phyloP scores from a whole-genome alignment of 208 protist species.

The Leishmania turanica region DNA sequence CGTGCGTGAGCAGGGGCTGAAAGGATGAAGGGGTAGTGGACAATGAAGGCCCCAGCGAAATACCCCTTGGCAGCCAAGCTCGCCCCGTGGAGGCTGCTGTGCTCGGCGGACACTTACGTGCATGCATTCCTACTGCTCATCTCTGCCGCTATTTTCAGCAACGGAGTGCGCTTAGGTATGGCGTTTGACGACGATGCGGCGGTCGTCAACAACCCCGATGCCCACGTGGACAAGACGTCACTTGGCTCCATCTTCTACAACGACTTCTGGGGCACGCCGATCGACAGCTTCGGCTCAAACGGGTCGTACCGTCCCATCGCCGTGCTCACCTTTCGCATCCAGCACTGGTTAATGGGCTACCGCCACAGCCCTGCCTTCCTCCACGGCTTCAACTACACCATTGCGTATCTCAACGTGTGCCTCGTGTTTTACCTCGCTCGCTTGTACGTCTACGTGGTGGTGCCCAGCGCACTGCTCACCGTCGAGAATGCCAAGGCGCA shows the following conservation, averaged over 20 bases:
- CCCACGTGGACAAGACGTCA: constrained; percentile 25
- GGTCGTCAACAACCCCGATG: constrained; percentile 45
- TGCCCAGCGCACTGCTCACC: not conserved
- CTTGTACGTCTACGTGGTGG: constrained; percentile 35
- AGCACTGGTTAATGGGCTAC: constrained; percentile 64
- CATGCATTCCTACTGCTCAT: constrained; percentile 29
- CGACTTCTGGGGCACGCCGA: constrained; percentile 66
- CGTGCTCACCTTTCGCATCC: constrained; percentile 61
- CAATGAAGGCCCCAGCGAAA: not conserved
- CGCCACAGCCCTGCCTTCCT: constrained; percentile 38
- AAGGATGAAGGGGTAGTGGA: not conserved
- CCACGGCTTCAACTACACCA: constrained; percentile 42
- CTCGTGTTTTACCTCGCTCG: constrained; percentile 51
- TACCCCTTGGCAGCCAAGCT: not conserved
- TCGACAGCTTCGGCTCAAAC: constrained; percentile 46
- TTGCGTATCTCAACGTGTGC: constrained; percentile 48
- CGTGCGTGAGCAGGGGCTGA: not conserved
- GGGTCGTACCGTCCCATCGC: constrained; percentile 60
- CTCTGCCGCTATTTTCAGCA: constrained; percentile 35
- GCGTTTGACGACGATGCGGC: constrained; percentile 76
- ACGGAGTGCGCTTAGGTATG: constrained; percentile 30
- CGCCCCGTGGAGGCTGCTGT: constrained; percentile 8
- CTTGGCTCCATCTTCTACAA: constrained; percentile 46
- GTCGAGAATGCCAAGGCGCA: not conserved
- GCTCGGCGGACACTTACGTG: constrained; percentile 2